Evolutionary conservation across 495 filamentous ascomycete species (phyloP), one percentile per base, ranked within the genome.

Genomic region (Penicillium psychrofluorescens): DNA sequence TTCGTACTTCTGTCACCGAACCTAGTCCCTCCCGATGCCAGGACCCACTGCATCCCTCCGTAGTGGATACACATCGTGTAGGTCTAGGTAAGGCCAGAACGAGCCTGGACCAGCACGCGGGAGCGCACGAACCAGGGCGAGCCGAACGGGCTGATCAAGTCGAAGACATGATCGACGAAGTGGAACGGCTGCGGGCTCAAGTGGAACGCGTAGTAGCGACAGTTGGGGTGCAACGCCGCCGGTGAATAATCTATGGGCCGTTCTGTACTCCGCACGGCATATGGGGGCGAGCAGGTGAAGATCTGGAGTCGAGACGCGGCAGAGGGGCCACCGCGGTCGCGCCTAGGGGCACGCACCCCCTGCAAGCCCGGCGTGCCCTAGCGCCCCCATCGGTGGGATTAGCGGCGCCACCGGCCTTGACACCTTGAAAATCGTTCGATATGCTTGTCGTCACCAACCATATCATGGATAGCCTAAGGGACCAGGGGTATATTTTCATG

Each of bases 131-230:
- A 22, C 36, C 48, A 40, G 54, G 44, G 36, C 57, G 49, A 36
- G 28, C 43, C 41, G 53, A 50, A 14, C 48, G 54, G 35, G 45
- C 51, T 34, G 32, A 6, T 12, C 32, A 12, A 34, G 32, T 61
- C 10, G 53, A 44, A 43, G 62, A 63, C 49, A 50, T 68, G 56
- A 58, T 67, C 49, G 56, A 64, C 51, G 61, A 62, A 35, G 46
- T 71, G 43, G 65, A 71, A 56, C 60, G 56, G 45, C 54, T 71
- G 41, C 63, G 63, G 44, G 54, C 41, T 35, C 65, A 71, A 53
- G 62, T 68, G 57, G 67, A 66, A 49, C 61, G 61, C 44, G 54
- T 63, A 29, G 53, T 50, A 12, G 53, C 61, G 16, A 52, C 53
- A 8, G 22, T 61, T 38, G 50, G 56, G 12, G 41, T 54, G 29